A percentile compares a stretch with the other conserved stretches of the same genome.
Conservation (phyloP, 73 alveolate species). For the Tetrahymena thermophila region DNA sequence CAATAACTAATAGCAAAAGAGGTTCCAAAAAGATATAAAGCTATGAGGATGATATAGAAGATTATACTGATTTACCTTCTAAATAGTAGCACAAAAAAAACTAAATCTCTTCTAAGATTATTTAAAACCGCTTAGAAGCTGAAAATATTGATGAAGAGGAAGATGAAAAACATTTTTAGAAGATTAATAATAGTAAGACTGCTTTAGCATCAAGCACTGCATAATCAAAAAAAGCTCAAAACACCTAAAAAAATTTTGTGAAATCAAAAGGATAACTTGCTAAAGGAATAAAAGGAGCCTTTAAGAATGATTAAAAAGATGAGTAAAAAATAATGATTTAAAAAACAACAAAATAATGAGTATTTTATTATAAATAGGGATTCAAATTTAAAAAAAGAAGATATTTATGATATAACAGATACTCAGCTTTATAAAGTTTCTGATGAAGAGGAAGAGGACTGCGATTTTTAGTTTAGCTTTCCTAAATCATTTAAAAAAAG, state of each 20-base stretch:
- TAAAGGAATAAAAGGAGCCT: background rate
- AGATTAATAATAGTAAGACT: background rate
- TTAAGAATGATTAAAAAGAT: background rate
- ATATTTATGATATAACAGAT: background rate
- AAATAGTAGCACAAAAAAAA: background rate
- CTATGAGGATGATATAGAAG: background rate
- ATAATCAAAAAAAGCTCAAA: background rate
- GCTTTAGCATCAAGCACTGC: background rate
- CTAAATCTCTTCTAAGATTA: background rate
- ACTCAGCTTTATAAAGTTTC: background rate
- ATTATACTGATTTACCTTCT: background rate
- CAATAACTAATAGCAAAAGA: background rate
- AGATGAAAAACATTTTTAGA: background rate
- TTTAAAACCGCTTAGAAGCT: background rate
- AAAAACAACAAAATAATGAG: no score
- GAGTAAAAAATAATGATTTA: background rate
- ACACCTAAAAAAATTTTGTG: background rate
- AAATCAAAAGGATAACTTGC: background rate
- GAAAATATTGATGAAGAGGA: background rate
- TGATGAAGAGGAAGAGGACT: background rate
- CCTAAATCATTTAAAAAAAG: background rate
- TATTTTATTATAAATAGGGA: background rate
- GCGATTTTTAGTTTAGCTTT: background rate
- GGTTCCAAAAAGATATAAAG: background rate
- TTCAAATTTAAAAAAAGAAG: background rate